phyloP scores from a whole-genome alignment of 345 rosid genomes.

The Barbarea vulgaris region DNA sequence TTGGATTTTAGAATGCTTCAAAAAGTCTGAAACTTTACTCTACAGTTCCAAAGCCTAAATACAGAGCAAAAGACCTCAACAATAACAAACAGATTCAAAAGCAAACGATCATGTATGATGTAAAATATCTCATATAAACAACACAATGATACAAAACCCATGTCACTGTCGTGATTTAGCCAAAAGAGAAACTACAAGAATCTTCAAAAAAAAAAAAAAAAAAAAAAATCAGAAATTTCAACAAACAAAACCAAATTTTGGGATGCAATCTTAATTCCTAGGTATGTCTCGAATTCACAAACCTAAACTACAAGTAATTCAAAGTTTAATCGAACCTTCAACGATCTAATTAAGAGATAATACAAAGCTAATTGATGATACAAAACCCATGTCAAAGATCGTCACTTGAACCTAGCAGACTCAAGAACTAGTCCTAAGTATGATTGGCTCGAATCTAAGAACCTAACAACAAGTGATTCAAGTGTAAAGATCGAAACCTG shows the following conservation, averaged over 20 bases:
- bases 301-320: not conserved
- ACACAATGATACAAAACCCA: not conserved
- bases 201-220: too few species aligned
- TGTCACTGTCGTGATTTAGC: too few species aligned
- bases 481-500: conserved; percentile 54
- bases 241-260: not conserved
- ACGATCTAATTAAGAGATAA: not conserved
- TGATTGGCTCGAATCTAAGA: not conserved
- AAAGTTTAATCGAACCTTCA: too few species aligned
- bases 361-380: not conserved
- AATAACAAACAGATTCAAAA: not conserved
- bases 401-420: too few species aligned
- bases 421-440: not conserved
- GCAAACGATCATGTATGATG: not conserved
- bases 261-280: too few species aligned
- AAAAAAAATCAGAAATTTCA: too few species aligned
- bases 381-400: not conserved
- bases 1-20: not conserved
- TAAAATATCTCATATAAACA: not conserved
- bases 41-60: not conserved
- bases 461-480: not conserved
- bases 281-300: not conserved
- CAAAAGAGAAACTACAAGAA: too few species aligned
- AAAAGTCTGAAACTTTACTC: not conserved
- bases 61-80: not conserved